Percentiles rank a stretch among this genome's conserved stretches.
phyloP scores from a whole-genome alignment of 1,284 basidiomycete species.

The Chalciporus sp. region DNA sequence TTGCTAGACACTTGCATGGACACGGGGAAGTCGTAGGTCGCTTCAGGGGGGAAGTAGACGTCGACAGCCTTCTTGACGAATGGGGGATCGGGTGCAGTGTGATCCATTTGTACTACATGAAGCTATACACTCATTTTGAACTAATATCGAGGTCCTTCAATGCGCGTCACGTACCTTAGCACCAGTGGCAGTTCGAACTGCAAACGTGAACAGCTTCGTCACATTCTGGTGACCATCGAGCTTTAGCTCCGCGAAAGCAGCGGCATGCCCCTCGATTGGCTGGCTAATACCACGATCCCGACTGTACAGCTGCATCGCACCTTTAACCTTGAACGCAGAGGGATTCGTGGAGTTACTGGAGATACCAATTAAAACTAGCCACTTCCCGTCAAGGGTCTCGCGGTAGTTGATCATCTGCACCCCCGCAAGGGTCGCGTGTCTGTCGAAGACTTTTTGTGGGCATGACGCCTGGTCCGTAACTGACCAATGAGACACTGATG shows the following conservation, averaged over 20 bases:
- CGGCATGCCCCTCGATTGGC: constrained; percentile 98
- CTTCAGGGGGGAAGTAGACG: constrained; percentile 99
- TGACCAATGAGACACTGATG: constrained; percentile 94
- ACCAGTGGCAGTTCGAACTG: constrained; percentile 92
- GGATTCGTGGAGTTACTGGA: constrained; percentile 92
- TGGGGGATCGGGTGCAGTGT: constrained; percentile 91
- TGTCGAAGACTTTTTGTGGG: constrained; percentile 94
- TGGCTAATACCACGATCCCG: constrained; percentile 93
- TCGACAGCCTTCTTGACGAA: constrained; percentile 99
- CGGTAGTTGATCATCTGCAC: constrained; percentile 99
- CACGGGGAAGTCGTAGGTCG: constrained; percentile 99
- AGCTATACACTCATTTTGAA: constrained; percentile 56
- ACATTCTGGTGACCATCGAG: constrained; percentile 81
- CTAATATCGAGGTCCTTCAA: constrained; percentile 14
- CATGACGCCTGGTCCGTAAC: constrained; percentile 73
- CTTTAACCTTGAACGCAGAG: constrained; percentile 97
- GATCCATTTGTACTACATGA: constrained; percentile 98
- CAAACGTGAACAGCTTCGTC: constrained; percentile 95
- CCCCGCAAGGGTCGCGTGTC: constrained; percentile 91
- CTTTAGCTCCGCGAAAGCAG: constrained; percentile 92
- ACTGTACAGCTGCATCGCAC: constrained; percentile 94
- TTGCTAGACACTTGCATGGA: constrained; percentile 99
- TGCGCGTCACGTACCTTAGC: constrained; percentile 77
- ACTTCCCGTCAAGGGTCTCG: constrained; percentile 90
- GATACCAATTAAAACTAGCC: constrained; percentile 97